These are phyloP conservation scores for Eutypa lata DNA, from an alignment of 2,329 filamentous ascomycete species.

Conservation along the genomic window DNA sequence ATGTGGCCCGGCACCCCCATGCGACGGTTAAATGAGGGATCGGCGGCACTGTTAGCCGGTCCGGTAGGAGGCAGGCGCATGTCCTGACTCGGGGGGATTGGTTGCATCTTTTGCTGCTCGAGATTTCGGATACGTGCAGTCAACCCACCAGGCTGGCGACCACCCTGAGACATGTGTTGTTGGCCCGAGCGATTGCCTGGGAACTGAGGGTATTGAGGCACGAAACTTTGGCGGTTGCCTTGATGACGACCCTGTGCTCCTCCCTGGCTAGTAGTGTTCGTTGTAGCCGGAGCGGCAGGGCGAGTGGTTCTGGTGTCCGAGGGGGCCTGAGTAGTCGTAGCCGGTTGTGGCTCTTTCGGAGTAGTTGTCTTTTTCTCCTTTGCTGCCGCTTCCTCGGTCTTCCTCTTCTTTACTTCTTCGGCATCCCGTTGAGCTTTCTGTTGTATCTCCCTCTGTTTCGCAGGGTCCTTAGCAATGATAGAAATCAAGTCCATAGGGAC, in stretches of 20 bases:
- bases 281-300: conserved; percentile 28
- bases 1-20: conserved; percentile 50
- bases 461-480: conserved; percentile 95
- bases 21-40: conserved; percentile 52
- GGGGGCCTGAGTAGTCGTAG: conserved; percentile 12
- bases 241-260: conserved; percentile 37
- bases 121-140: conserved; percentile 49
- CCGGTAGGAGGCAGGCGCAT: conserved; percentile 71
- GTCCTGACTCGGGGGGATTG: conserved; percentile 41
- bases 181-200: conserved; percentile 44
- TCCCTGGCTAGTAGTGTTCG: conserved; percentile 11
- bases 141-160: conserved; percentile 43
- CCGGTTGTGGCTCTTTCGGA: conserved; percentile 44
- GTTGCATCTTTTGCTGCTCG: conserved; percentile 48
- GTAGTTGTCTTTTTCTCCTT: conserved; percentile 53
- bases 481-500: conserved; percentile 89
- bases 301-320: conserved; percentile 24
- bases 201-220: conserved; percentile 45
- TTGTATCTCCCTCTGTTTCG: conserved; percentile 89
- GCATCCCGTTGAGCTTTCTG: conserved; percentile 79
- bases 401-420: conserved; percentile 55
- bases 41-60: conserved; percentile 56
- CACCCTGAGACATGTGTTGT: conserved; percentile 39
- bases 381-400: conserved; percentile 35
- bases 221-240: conserved; percentile 46